phyloP scores from a whole-genome alignment of 805 yeast genomes.

The Pichia scutulata region DNA sequence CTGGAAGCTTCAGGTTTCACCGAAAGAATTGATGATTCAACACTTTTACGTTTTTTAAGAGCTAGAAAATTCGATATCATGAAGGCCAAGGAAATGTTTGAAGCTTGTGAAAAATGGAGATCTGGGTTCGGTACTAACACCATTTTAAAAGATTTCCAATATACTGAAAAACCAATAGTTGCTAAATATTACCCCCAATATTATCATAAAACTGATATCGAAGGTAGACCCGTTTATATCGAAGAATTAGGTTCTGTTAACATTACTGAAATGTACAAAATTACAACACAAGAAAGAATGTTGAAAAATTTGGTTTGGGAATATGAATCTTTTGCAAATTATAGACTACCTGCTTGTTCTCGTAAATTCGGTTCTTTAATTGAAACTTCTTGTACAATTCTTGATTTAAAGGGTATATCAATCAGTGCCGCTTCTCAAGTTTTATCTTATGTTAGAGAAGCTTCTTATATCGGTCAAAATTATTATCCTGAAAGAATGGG shows the following conservation, averaged over 20 bases:
- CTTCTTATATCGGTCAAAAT: conserved; percentile 91
- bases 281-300: conserved; percentile 95
- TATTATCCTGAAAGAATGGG: conserved; percentile 99
- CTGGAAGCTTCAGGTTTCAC: conserved; percentile 59
- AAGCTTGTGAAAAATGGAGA: conserved; percentile 89
- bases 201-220: conserved; percentile 94
- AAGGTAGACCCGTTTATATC: conserved; percentile 92
- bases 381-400: conserved; percentile 93
- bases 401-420: conserved; percentile 93
- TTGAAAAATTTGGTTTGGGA: conserved; percentile 94
- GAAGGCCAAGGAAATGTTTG: conserved; percentile 75
- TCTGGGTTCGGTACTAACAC: conserved; percentile 79
- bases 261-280: conserved; percentile 82
- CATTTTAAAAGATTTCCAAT: conserved; percentile 78
- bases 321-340: conserved; percentile 80
- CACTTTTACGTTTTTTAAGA: conserved; percentile 76
- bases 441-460: conserved; percentile 81
- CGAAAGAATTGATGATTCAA: conserved; percentile 81
- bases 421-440: conserved; percentile 79
- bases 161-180: conserved; percentile 86
- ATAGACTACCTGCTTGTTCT: conserved; percentile 91
- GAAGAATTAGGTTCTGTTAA: conserved; percentile 93
- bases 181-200: conserved; percentile 92
- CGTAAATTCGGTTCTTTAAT: conserved; percentile 69
- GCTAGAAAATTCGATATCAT: conserved; percentile 90